Conservation (phyloP, 179 eudicot genomes). For the Patellifolia procumbens region DNA sequence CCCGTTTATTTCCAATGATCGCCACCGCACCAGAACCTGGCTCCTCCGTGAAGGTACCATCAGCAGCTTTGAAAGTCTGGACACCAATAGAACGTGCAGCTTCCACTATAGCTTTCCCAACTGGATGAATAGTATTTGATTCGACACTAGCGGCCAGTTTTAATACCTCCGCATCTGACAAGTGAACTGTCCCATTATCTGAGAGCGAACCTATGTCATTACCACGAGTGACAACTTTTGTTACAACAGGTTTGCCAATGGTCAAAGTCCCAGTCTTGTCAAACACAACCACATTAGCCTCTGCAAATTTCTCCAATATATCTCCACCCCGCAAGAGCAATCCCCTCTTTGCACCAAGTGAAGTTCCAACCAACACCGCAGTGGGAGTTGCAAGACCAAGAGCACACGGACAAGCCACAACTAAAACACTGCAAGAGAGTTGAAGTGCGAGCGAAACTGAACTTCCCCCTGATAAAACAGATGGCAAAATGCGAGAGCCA, state of each 20-base stretch:
- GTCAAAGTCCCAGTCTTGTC: slow-evolving; percentile 99
- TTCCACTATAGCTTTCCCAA: slow-evolving; percentile 92
- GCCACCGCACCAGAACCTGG: slow-evolving; percentile 98
- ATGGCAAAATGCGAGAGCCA: slow-evolving; percentile 76
- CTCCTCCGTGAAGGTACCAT: slow-evolving; percentile 90
- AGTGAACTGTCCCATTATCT: slow-evolving; percentile 23
- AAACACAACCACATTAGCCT: slow-evolving; percentile 78
- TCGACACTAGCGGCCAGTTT: slow-evolving; percentile 91
- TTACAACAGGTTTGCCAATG: slow-evolving; percentile 87
- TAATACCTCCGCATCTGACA: slow-evolving; percentile 73
- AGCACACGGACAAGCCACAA: slow-evolving; percentile 99
- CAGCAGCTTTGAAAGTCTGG: slow-evolving; percentile 55
- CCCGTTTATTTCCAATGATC: slow-evolving; percentile 54
- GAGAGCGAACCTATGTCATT: slow-evolving; percentile 27
- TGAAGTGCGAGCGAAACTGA: slow-evolving; percentile 88
- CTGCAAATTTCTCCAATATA: slow-evolving; percentile 82
- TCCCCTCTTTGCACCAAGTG: slow-evolving; percentile 94
- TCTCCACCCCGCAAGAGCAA: slow-evolving; percentile 95
- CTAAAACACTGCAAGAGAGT: slow-evolving; percentile 97
- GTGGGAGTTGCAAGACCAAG: slow-evolving; percentile 99
- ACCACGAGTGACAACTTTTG: slow-evolving; percentile 60
- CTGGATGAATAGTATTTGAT: slow-evolving; percentile 93
- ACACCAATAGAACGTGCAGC: slow-evolving; percentile 68
- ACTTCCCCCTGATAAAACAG: slow-evolving; percentile 66
- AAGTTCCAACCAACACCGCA: slow-evolving; percentile 99